Evolutionary conservation across 2,329 filamentous ascomycete genomes (phyloP), one percentile per base, ranked within the genome.

Genomic region (Colletotrichum lini): DNA sequence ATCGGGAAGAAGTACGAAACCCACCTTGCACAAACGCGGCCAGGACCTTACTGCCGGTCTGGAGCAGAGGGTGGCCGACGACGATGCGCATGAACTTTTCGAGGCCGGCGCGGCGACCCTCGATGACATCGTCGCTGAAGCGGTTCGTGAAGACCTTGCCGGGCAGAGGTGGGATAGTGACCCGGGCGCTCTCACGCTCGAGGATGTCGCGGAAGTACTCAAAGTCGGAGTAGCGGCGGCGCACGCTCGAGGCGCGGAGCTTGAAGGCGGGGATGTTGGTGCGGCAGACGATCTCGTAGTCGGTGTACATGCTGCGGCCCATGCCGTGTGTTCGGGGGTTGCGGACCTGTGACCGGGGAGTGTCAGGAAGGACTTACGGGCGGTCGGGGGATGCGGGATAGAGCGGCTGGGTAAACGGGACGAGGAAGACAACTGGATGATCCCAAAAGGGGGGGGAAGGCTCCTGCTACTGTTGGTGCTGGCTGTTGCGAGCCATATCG

Each of bases 241-340:
- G 94, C 73, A 99, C 96, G 76, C 91, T 90, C 74, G 92, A 95
- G 80, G 93, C 90, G 76, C 95, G 94, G 77, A 98, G 91, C 86
- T 98, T 98, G 89, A 99, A 99, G 77, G 96, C 95, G 70, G 96
- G 96, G 80, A 99, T 99, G 85, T 99, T 99, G 84, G 96, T 99
- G 78, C 94, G 92, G 86, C 96, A 98, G 77, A 97, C 89, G 80
- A 99, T 98, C 84, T 98, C 95, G 87, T 98, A 99, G 84, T 97
- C 96, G 65, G 96, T 99, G 87, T 98, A 98, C 95, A 98, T 98
- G 85, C 91, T 90, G 76, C 96, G 94, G 74, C 95, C 96, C 79
- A 96, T 95, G 81, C 97, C 96, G 83, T 97, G 94, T 38, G 95
- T 98, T 84, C 95, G 92, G 44, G 96, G 96, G 82, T 96, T 96